Base-by-base conservation (phyloP, 2,329 filamentous ascomycete genomes). In the Fusarium ramigenum region DNA sequence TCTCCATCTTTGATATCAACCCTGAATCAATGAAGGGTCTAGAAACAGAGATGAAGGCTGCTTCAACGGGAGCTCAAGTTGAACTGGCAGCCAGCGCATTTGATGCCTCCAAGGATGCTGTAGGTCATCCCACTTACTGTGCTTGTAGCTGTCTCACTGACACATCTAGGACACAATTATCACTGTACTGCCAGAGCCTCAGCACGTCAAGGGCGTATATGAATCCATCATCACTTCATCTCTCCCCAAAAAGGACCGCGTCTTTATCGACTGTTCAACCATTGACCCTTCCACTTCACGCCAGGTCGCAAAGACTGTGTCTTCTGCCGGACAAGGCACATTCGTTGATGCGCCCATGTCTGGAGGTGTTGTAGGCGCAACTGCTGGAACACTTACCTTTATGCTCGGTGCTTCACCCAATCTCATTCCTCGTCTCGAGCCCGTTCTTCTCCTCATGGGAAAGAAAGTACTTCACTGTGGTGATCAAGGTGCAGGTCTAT, bases 311-410 rank as follows among this genome's bases (percentile, higher is more conserved):
- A 86, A 90, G 69, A 87, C 88, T 30, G 91, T 97, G 4, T 70
- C 82, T 64, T 88, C 88, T 9, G 90, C 90, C 2, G 86, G 89
- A 3, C 89, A 92, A 79, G 93, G 93, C 60, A 88, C 87, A 59
- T 98, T 98, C 79, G 91, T 98, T 66, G 96, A 99, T 80, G 96
- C 96, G 7, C 96, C 96, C 49, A 97, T 99, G 92, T 98, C 96
- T 0, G 96, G 96, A 53, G 96, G 96, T 57, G 95, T 98, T 1
- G 94, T 98, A 9, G 96, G 96, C 47, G 96, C 96, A 16, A 87
- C 90, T 10, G 94, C 94, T 18, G 96, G 93, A 39, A 95, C 94
- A 0, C 86, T 99, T 65, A 97, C 95, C 0, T 99, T 99, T 82
- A 98, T 99, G 96, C 90, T 98, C 63, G 96, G 96, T 47, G 88